A percentile compares a stretch with the other conserved stretches of the same genome.
Evolutionary conservation across 2,329 filamentous ascomycete genomes (phyloP).

Genomic region (Colletotrichum eleusines): DNA sequence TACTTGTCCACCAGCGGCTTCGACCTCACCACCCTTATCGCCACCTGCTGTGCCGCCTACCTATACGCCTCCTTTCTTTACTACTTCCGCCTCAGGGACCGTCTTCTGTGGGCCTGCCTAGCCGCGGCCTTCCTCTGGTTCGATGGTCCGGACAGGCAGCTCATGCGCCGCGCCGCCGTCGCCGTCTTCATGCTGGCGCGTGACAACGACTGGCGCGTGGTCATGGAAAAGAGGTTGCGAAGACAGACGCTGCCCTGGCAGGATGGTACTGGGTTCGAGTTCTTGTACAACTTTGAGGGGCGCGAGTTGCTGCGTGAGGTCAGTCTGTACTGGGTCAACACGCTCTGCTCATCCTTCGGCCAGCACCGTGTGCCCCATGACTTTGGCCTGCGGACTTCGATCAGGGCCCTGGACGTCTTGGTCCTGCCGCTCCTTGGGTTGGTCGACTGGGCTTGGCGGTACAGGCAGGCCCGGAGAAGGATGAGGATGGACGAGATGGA

Average conservation of each 20-base stretch:
- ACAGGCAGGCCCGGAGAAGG: constrained; percentile 18
- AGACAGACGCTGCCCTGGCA: constrained; percentile 29
- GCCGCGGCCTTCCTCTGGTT: constrained; percentile 32
- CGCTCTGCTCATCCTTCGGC: constrained; percentile 32
- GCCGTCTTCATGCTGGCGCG: constrained; percentile 36
- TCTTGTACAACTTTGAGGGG: constrained; percentile 34
- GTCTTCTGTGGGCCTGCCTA: constrained; percentile 32
- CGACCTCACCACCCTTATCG: constrained; percentile 17
- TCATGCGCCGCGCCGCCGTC: constrained; percentile 34
- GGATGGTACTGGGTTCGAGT: constrained; percentile 35
- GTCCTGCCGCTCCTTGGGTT: constrained; percentile 31
- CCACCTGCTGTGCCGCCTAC: constrained; percentile 26
- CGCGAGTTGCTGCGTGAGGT: constrained; percentile 32
- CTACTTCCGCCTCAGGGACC: constrained; percentile 29
- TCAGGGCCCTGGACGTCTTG: constrained; percentile 31
- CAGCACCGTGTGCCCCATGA: constrained; percentile 31
- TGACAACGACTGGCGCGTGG: constrained; percentile 25
- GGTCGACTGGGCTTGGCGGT: constrained; percentile 38
- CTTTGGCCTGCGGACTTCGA: constrained; percentile 31
- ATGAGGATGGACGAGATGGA: constrained; percentile 1
- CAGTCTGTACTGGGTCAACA: constrained; percentile 33
- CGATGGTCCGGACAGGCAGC: constrained; percentile 28
- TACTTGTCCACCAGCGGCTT: constrained; percentile 26
- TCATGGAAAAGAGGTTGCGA: constrained; percentile 17
- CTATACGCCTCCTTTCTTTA: constrained; percentile 32